A percentile compares a stretch with the other conserved stretches of the same genome.
Conservation (phyloP, 495 filamentous ascomycete genomes). For the Aspergillus ostianus region DNA sequence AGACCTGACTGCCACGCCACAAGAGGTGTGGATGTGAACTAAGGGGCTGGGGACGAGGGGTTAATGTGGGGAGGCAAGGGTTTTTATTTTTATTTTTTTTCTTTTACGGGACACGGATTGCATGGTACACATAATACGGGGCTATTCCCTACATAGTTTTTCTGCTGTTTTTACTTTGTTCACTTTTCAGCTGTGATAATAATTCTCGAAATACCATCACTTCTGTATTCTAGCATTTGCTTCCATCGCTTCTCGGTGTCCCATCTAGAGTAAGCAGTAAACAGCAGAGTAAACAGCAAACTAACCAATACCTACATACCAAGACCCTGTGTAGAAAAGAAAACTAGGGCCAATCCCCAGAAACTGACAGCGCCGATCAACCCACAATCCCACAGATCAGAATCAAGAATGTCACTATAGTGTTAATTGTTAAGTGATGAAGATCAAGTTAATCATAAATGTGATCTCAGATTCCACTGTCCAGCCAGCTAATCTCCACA, state of each 20-base stretch:
- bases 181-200: slow-evolving; percentile 2
- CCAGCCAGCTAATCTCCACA: not conserved
- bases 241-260: too few relatives aligned
- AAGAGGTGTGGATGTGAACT: not conserved
- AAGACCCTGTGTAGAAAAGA: too few relatives aligned
- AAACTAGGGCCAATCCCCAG: not conserved
- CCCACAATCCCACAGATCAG: not conserved
- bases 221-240: not conserved
- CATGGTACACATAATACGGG: not conserved
- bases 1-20: not conserved
- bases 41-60: not conserved
- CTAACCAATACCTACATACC: too few relatives aligned
- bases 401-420: too few relatives aligned
- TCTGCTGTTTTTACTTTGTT: not conserved
- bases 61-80: not conserved
- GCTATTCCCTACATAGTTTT: not conserved
- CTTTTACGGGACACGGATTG: not conserved
- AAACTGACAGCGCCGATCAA: slow-evolving; percentile 8
- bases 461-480: too few relatives aligned
- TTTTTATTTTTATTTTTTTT: not conserved
- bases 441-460: too few relatives aligned
- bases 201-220: not conserved
- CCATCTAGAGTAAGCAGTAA: not conserved
- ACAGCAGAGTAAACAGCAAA: too few relatives aligned
- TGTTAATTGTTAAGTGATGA: too few relatives aligned